Base-by-base conservation (phyloP, 1,284 basidiomycete species). In the Boletus sp. region DNA sequence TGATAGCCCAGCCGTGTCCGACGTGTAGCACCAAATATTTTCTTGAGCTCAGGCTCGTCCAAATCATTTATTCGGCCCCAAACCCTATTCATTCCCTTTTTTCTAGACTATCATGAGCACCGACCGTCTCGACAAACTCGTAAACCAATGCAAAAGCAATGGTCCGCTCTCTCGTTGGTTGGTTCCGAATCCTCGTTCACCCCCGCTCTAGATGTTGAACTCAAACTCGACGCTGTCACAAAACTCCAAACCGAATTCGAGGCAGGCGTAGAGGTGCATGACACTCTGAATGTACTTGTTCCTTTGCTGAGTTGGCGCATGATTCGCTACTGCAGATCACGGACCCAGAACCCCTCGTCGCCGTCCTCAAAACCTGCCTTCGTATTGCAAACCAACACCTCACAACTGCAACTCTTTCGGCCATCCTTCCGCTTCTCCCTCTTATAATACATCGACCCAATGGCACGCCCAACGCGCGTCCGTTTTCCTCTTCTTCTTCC, bases 341-440 rank as follows among this genome's bases (percentile, higher is more conserved):
- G 47, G 90, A 92, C 68, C 69, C 84, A 22, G 91, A 93, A 64
- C 76, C 77, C 41, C 77, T 92, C 68, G 80, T 92, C 60, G 76
- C 76, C 55, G 77, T 81, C 42, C 80, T 96, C 68, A 93, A 91
- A 74, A 68, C 84, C 52, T 89, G 86, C 65, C 80, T 95, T 65
- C 84, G 89, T 65, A 86, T 86, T 51, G 81, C 90, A 47, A 93
- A 96, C 73, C 86, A 92, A 67, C 89, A 92, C 67, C 77, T 96
- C 49, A 84, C 85, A n/a, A 86, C 84, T 58, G 88, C 89, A 47
- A 85, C 87, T 42, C 76, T 90, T 63, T 80, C 81, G 58, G 83
- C 82, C 43, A 75, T 91, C 49, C 85, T 84, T 31, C 76, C 84
- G 18, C 74, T 89, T 59, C 78, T 91, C 54, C 83, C 85, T 41